phyloP scores from a whole-genome alignment of 306 rosid species.

The Ormosia emarginata region DNA sequence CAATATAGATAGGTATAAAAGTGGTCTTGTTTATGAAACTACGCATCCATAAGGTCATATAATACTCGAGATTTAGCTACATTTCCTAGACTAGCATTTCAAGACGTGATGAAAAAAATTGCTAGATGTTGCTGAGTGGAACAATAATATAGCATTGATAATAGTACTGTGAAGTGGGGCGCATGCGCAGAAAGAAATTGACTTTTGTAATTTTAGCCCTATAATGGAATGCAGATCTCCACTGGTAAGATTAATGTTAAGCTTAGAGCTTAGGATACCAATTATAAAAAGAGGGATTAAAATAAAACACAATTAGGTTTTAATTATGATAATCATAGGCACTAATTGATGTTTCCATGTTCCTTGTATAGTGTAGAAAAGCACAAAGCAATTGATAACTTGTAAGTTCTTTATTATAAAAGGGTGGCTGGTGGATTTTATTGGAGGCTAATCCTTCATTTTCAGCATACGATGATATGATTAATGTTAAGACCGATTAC shows the following conservation, averaged over 20 bases:
- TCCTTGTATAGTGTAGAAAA: constrained; percentile 15
- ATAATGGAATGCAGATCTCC: background rate
- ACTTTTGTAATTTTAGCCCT: constrained; percentile 1
- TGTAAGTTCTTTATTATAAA: background rate
- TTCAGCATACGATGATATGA: constrained; percentile 19
- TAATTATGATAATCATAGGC: constrained; percentile 31
- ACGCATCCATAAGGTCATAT: background rate
- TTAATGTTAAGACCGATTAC: constrained; percentile 14
- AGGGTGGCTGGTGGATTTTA: constrained; percentile 27
- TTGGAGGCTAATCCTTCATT: constrained; percentile 8
- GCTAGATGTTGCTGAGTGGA: background rate
- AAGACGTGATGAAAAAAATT: constrained; percentile 6
- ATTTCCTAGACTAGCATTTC: too few relatives aligned
- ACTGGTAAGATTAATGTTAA: background rate
- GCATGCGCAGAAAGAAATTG: constrained; percentile 33
- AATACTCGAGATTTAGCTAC: too few relatives aligned
- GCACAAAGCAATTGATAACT: constrained; percentile 9
- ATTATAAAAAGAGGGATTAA: background rate
- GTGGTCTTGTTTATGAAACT: background rate
- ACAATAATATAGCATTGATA: background rate
- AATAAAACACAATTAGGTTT: constrained; percentile 18
- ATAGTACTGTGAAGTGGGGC: constrained; percentile 18
- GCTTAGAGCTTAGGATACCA: constrained; percentile 35
- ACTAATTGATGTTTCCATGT: constrained; percentile 47
- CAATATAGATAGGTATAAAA: background rate